Evolutionary conservation across 805 yeast genomes (phyloP), one percentile per base, ranked within the genome.

Genomic region (Nakazawaea anatomiae): DNA sequence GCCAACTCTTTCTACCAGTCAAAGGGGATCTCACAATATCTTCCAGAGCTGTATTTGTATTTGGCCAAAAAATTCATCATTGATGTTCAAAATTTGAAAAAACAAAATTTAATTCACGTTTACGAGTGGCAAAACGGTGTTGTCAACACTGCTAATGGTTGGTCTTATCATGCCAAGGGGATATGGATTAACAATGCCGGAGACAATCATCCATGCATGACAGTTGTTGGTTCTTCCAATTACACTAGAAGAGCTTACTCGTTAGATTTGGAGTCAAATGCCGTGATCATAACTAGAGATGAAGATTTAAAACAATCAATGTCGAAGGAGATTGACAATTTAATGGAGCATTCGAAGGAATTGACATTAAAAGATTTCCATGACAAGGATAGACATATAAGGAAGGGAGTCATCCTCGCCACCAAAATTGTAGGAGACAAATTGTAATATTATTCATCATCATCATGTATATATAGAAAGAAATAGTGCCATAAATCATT

Each of bases 141-240:
- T 3, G 96, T 89, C 3, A 89, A 89, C 61, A 78, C 86, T 6
- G 77, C 83, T 0, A 77, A 73, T 31, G 99, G 99, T 1, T 92
- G 99, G 98, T 88, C 97, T 0, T 94, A 94, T 65, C 99, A 94
- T 63, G 98, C 99, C 11, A 94, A 94, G 63, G 99, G 99, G 1
- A 70, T 92, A 4, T 94, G 98, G 98, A 68, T 88, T 0, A 73
- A 79, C 7, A 71, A 73, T 10, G 86, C 89, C 0, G 73, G 68
- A 2, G 85, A 81, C 44, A 55, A 58, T 0, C 60, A 63, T 10
- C 97, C 97, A 1, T 75, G 85, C 18, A 68, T 89, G 10, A 88
- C 97, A 0, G 80, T 91, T 6, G 76, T 94, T 46, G 99, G 99
- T 0, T 88, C 96, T 0, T 89, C 97, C 0, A 94, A 94, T 65